Base-by-base conservation (phyloP, 2,329 filamentous ascomycete species). In the Phialophora macrospora region DNA sequence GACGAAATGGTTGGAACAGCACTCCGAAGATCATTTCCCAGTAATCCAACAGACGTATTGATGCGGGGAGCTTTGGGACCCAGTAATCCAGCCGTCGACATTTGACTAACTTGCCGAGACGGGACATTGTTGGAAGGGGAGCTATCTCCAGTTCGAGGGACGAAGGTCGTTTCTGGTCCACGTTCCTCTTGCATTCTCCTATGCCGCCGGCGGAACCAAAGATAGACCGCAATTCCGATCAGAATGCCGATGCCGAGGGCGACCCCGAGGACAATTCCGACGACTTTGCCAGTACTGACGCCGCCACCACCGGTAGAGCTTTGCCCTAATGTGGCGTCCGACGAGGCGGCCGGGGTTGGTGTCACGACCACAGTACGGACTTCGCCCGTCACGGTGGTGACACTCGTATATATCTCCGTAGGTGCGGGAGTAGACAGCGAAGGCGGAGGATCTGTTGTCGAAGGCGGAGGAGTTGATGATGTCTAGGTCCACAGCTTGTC, bases 261-360 rank as follows among this genome's bases (percentile, higher is more conserved):
- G 12, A 77, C 72, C 63, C 80, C 80, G 30, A 81, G 73, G 3
- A 80, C 78, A 57, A 81, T 77, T 30, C 80, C 80, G 5, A 79
- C 80, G 64, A 81, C 79, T 11, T 76, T 75, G 34, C 80, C 80
- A 20, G 75, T 75, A 41, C 76, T 78, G 41, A 81, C 63, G 12
- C 73, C 71, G 22, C 74, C 75, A n/a, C 63, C 56, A 17, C 58
- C 51, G 55, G 66, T 62, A 12, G 64, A 60, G 44, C 64, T 65
- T 58, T 71, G 65, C 12, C 71, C 70, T 11, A 73, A 63, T 3
- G 66, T 68, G 3, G 68, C 67, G 62, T 73, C 70, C 9, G 68
- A 55, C 7, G 66, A 64, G 12, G 64, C 55, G 3, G 64, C 44
- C 17, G 71, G 51, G n/a, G 67, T 55, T 17, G 71, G 60, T 5